These are phyloP conservation scores for Gossypium arboreum DNA, from an alignment of 345 rosid genomes.

Conservation along the genomic window DNA sequence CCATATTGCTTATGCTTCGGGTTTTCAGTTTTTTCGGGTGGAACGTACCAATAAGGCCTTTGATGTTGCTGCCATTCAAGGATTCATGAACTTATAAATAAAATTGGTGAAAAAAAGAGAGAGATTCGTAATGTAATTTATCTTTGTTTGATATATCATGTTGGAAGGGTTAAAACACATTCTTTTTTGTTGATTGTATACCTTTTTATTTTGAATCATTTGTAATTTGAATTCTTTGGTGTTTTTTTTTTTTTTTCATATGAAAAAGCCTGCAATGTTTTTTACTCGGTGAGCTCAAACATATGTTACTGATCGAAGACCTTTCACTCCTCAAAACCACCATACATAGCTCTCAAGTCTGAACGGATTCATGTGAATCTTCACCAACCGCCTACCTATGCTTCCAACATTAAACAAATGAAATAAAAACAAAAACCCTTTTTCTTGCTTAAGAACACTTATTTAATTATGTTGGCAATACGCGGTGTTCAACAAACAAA, in stretches of 20 bases:
- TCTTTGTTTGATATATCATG: constrained; percentile 5
- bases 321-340: no score
- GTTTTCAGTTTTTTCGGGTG: constrained; percentile 10
- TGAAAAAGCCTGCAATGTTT: neutral
- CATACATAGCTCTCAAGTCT: no score
- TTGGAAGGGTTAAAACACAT: constrained; percentile 4
- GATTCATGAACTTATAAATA: neutral
- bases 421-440: no score
- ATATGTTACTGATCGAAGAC: no score
- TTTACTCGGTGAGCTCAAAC: neutral
- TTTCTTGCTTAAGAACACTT: no score
- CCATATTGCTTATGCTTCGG: constrained; percentile 11
- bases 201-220: neutral
- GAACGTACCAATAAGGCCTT: constrained; percentile 31
- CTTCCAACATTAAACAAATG: no score
- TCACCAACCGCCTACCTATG: no score
- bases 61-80: constrained; percentile 30
- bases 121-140: constrained; percentile 11
- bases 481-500: neutral
- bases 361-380: no score
- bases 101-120: neutral
- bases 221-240: neutral
- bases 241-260: neutral
- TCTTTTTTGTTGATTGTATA: constrained; percentile 9
- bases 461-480: neutral